Base-by-base conservation (phyloP, 1,139 yeast genomes). In the Yamadazyma dendronema region DNA sequence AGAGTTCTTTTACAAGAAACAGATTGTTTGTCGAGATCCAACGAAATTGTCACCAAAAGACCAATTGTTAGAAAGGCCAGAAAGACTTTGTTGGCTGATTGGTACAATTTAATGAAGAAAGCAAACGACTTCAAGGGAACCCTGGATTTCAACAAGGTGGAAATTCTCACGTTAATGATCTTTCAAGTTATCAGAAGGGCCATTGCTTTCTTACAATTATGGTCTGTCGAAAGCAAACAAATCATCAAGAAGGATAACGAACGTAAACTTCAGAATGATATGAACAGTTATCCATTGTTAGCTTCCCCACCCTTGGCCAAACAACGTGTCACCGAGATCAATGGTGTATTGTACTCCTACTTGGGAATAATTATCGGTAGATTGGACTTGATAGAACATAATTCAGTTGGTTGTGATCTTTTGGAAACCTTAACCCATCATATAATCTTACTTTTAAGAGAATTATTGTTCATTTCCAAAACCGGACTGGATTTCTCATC, bases 91-190 rank as follows among this genome's bases (percentile, higher is more conserved):
- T 74, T 92, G 31, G 90, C 96, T 1, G 97, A 90, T 54, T 85
- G 97, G 84, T 90, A 94, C 39, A 84, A 83, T 42, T 67, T 92
- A 31, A 89, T 90, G 76, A 77, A 84, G 8, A 84, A 85, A 50
- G 96, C 97, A 3, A 88, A 85, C 52, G 88, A 85, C 39, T 85
- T 81, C 55, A 81, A 84, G 53, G 82, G 86, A 36, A 81, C 95
- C 0, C 71, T 83, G 27, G 82, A 78, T 42, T 72, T 72, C 36
- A 70, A 72, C 31, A 82, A 85, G 47, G 76, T 88, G 41, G 88
- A 83, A 49, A 77, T 82, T 16, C 67, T 90, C 42, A 84, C 86
- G 24, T 61, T 81, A 35, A 76, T 89, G 69, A 79, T 86, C 5
- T 81, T 79, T 56, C 86, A 86, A 53, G 87, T 88, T 12, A 65